phyloP scores from a whole-genome alignment of 495 filamentous ascomycete species.

The Penicillium robsamsonii region DNA sequence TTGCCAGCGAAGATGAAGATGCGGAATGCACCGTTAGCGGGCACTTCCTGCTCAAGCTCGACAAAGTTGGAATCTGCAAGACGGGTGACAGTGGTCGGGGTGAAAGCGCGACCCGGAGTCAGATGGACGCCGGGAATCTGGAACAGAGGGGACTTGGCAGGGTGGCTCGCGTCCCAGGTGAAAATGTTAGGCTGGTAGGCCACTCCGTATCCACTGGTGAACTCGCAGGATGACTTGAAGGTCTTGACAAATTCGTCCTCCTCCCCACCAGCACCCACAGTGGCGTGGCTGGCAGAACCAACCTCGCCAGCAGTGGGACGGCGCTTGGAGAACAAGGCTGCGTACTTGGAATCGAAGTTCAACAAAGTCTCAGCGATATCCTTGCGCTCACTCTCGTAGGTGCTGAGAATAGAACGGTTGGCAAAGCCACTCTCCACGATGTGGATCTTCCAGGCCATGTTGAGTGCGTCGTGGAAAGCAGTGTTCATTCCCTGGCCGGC shows the following conservation, averaged over 20 bases:
- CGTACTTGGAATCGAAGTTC: slow-evolving; percentile 68
- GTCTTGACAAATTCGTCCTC: slow-evolving; percentile 63
- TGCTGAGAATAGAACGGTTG: slow-evolving; percentile 58
- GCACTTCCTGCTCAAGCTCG: slow-evolving; percentile 84
- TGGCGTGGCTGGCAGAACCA: slow-evolving; percentile 41
- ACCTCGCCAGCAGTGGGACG: slow-evolving; percentile 59
- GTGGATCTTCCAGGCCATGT: slow-evolving; percentile 82
- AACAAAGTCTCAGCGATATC: slow-evolving; percentile 68
- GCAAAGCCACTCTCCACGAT: slow-evolving; percentile 62
- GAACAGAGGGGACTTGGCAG: slow-evolving; percentile 67
- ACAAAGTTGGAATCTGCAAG: slow-evolving; percentile 83
- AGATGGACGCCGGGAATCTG: slow-evolving; percentile 59
- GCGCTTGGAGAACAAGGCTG: slow-evolving; percentile 60
- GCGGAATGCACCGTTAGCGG: slow-evolving; percentile 81
- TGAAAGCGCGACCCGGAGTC: slow-evolving; percentile 67
- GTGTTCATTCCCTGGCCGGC: slow-evolving; percentile 60
- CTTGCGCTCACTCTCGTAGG: slow-evolving; percentile 70
- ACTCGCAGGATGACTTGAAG: slow-evolving; percentile 64
- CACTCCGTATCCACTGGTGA: slow-evolving; percentile 65
- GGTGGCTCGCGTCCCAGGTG: slow-evolving; percentile 72
- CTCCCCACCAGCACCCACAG: slow-evolving; percentile 30
- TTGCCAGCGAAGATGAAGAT: slow-evolving; percentile 80
- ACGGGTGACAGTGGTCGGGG: slow-evolving; percentile 73
- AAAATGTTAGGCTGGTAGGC: slow-evolving; percentile 59
- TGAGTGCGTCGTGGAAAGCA: slow-evolving; percentile 56